Conservation (phyloP, 1,284 basidiomycete species). For the Volvariella volvacea region DNA sequence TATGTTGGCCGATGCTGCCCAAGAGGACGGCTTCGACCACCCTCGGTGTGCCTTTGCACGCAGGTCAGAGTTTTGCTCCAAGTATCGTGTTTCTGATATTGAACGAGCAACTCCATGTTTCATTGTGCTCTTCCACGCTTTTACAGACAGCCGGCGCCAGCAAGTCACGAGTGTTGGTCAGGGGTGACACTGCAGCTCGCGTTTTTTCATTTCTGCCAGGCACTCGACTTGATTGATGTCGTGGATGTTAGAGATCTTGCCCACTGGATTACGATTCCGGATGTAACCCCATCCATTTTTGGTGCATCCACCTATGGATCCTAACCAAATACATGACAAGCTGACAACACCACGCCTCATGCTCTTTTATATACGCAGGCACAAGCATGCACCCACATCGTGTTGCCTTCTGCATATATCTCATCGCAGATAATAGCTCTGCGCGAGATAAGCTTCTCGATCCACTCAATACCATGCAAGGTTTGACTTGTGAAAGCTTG, state of each 20-base stretch:
- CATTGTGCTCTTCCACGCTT: conserved; percentile 17
- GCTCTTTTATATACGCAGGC: conserved; percentile 4
- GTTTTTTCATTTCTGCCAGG: conserved; percentile 12
- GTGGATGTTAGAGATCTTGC: not conserved
- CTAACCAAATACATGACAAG: too few relatives aligned
- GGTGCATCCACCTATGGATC: too few relatives aligned
- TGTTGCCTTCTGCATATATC: conserved; percentile 8
- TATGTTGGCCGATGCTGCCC: too few relatives aligned
- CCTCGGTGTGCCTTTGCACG: not conserved
- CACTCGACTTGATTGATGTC: conserved; percentile 1
- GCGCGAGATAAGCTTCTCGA: conserved; percentile 26
- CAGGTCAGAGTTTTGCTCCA: conserved; percentile 13
- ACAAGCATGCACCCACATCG: conserved; percentile 2
- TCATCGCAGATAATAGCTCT: conserved; percentile 5
- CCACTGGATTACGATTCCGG: not conserved
- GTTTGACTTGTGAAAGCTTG: conserved; percentile 27
- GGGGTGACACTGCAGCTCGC: conserved; percentile 17
- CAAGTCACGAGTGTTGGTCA: conserved; percentile 25
- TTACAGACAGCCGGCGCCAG: conserved; percentile 17
- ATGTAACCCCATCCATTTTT: not conserved
- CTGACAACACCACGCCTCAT: not conserved
- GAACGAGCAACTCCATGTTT: too few relatives aligned
- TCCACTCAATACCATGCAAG: conserved; percentile 26
- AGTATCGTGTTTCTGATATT: conserved; percentile 20
- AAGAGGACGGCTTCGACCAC: too few relatives aligned